Conservation (phyloP, 495 filamentous ascomycete genomes). For the Talaromyces adpressus region DNA sequence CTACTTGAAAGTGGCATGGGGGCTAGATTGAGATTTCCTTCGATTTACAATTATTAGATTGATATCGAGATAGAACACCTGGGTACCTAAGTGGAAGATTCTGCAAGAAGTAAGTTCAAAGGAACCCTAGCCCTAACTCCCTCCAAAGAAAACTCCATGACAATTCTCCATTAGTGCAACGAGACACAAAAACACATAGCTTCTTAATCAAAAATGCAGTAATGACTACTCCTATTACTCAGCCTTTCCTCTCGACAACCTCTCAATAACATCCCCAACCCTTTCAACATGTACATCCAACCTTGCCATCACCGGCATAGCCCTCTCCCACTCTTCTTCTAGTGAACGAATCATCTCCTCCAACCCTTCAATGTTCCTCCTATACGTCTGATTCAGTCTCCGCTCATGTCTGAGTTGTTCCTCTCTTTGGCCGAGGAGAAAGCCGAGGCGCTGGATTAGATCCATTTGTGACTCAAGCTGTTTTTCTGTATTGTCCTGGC, state of each 20-base stretch:
- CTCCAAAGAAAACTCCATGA: not conserved
- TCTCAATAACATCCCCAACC: not conserved
- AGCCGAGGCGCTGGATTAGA: not conserved
- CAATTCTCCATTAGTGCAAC: not conserved
- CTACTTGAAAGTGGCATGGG: no score
- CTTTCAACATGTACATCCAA: not conserved
- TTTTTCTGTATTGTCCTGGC: not conserved
- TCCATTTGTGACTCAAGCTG: not conserved
- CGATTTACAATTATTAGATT: not conserved
- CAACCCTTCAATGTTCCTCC: not conserved
- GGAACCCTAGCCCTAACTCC: not conserved
- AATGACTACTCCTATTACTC: not conserved
- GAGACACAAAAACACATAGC: not conserved
- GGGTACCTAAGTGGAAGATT: not conserved
- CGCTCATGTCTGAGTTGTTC: conserved; percentile 2
- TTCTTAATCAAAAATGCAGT: not conserved
- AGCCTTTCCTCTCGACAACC: not conserved
- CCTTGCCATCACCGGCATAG: not conserved
- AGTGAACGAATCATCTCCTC: not conserved
- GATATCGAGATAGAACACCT: not conserved
- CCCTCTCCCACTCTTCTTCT: not conserved
- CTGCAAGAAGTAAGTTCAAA: not conserved
- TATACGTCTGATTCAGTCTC: not conserved
- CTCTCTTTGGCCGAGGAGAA: not conserved
- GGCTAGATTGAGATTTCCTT: not conserved